Conservation (phyloP, 768 basidiomycete species). For the Lepiota brunneoincarnata region DNA sequence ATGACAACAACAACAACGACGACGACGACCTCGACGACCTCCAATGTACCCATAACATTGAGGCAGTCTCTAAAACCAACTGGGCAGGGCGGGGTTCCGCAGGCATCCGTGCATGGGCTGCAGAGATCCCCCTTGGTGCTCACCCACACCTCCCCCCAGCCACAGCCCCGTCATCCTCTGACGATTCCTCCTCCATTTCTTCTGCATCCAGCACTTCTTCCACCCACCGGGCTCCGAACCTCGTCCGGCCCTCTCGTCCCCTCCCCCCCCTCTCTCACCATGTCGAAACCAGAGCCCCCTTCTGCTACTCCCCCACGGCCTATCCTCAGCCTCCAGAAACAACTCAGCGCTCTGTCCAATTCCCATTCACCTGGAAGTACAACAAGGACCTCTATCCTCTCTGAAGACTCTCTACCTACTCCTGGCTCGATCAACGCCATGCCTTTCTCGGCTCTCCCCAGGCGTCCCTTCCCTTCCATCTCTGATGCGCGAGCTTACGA, state of each 20-base stretch:
- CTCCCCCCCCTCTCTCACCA: conserved; percentile 49
- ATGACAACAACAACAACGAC: conserved; percentile 25
- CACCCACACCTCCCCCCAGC: conserved; percentile 4
- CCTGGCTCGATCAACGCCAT: conserved; percentile 38
- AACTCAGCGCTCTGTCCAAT: conserved; percentile 27
- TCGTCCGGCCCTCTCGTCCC: conserved; percentile 38
- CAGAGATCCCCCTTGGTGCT: conserved; percentile 10
- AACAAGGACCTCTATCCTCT: conserved; percentile 32
- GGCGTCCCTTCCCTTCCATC: conserved; percentile 11
- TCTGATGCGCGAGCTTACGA: conserved; percentile 9
- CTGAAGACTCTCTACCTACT: conserved; percentile 52
- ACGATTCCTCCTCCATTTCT: conserved; percentile 17
- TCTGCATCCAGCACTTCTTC: conserved; percentile 19
- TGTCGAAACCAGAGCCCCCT: conserved; percentile 37
- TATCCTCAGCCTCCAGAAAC: conserved; percentile 30
- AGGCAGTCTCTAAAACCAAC: conserved; percentile 10
- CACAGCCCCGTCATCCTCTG: background rate
- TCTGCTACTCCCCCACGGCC: conserved; percentile 28
- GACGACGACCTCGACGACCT: conserved; percentile 18
- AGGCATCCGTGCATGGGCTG: conserved; percentile 31
- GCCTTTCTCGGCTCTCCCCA: conserved; percentile 27
- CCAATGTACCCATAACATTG: conserved; percentile 28
- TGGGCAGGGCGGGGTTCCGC: conserved; percentile 20
- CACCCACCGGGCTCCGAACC: conserved; percentile 31
- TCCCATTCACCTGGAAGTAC: conserved; percentile 21